Evolutionary conservation across 805 yeast species (phyloP), one percentile per base, ranked within the genome.

Genomic region (Candida khao-thaluensis): DNA sequence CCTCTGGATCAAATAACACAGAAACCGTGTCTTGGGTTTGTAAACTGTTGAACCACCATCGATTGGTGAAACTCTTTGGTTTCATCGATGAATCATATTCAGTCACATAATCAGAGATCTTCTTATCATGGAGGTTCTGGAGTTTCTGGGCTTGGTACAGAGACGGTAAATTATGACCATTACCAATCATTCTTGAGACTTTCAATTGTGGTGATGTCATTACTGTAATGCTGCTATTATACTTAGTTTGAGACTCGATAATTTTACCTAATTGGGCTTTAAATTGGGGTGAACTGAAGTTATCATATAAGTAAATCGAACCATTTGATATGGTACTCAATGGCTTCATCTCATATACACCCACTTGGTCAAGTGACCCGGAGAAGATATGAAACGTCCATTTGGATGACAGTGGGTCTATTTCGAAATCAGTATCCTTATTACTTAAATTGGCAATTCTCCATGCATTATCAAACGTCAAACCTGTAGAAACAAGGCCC

Each of bases 291-390:
- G 56, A 50, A 6, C 39, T 34, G 37, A 66, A 69, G 4, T 62
- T 50, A 17, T 62, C 71, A 22, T 44, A 46, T 21, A 66, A 37
- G 15, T 48, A 48, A 4, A 69, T 41, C 5, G 40, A 40, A 0
- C 76, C 75, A 42, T 61, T 58, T 4, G 74, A 58, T 9, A 48
- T 51, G 40, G 44, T 51, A 3, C 57, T 52, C 40, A 70, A 44
- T 1, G 56, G 35, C 37, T 57, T 63, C 74, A 69, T 66, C 41
- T 71, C 76, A 43, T 64, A 66, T 8, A 66, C 34, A 1, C 76
- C 76, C 1, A 59, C 62, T 44, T 71, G 74, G 38, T 70, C 74
- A 12, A 60, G 48, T 1, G 70, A 62, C 1, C 67, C 72, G 1
- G 61, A 44, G 42, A 58, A 68, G 4, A 70, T 36, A 37, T 67